These are phyloP conservation scores for Peronosclerospora sorghi DNA, from an alignment of 352 stramenopile genomes.

Conservation along the genomic window DNA sequence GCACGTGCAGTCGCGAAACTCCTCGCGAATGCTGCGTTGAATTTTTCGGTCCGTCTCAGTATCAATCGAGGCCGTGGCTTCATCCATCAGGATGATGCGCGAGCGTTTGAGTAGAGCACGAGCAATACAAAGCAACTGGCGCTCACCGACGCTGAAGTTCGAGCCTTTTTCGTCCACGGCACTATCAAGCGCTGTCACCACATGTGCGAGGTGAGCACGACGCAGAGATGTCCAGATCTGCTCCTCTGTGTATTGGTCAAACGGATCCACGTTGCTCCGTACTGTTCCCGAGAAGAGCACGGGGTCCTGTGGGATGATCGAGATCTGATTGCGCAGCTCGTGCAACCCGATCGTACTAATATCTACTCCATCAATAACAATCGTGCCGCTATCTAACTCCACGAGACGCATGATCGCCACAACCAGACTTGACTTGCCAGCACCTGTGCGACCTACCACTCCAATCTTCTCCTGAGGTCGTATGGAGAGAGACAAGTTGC, in stretches of 20 bases:
- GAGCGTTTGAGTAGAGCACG: slow-evolving; percentile 88
- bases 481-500: slow-evolving; percentile 72
- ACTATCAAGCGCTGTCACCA: slow-evolving; percentile 31
- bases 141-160: slow-evolving; percentile 94
- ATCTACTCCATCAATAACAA: slow-evolving; percentile 55
- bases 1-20: slow-evolving; percentile 89
- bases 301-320: slow-evolving; percentile 92
- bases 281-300: slow-evolving; percentile 92
- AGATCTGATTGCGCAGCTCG: slow-evolving; percentile 38
- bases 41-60: slow-evolving; percentile 85
- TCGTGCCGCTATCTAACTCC: slow-evolving; percentile 66
- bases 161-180: slow-evolving; percentile 81
- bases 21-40: slow-evolving; percentile 84
- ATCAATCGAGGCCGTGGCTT: slow-evolving; percentile 92
- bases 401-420: slow-evolving; percentile 86
- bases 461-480: slow-evolving; percentile 78
- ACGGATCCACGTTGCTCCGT: slow-evolving; percentile 88
- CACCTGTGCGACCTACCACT: slow-evolving; percentile 74
- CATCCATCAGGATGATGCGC: slow-evolving; percentile 95
- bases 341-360: slow-evolving; percentile 44
- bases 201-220: slow-evolving; percentile 62
- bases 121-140: slow-evolving; percentile 93
- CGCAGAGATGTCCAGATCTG: slow-evolving; percentile 83
- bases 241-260: slow-evolving; percentile 77
- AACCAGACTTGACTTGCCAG: slow-evolving; percentile 86